phyloP scores from a whole-genome alignment of 371 early-diverging fungal species.

The Mortierella sp. region DNA sequence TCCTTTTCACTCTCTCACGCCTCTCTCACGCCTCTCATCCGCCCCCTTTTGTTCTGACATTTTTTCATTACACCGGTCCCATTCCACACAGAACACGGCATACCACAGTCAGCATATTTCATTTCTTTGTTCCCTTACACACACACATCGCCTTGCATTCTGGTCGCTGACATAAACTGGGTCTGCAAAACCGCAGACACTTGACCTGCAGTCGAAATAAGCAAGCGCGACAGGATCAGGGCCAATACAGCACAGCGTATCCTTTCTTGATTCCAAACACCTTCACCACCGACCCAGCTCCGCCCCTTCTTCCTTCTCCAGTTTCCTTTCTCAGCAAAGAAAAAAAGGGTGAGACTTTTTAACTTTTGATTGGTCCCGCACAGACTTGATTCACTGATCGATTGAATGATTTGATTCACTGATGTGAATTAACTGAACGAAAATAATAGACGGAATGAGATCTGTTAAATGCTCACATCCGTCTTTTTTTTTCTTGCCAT shows the following conservation, averaged over 20 bases:
- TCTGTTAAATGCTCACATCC: background rate
- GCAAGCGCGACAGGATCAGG: background rate
- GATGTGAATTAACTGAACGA: background rate
- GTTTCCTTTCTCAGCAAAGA: background rate
- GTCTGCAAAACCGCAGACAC: background rate
- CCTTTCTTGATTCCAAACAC: background rate
- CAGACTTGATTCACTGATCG: background rate
- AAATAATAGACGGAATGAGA: background rate
- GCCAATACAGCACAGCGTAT: background rate
- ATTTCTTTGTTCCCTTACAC: background rate
- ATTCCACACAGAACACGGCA: background rate
- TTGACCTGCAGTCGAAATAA: background rate
- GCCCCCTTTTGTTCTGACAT: too few relatives aligned
- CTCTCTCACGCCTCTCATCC: too few relatives aligned
- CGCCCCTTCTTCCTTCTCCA: background rate
- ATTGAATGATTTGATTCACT: background rate
- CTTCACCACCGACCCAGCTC: too few relatives aligned
- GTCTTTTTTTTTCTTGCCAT: background rate
- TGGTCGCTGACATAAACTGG: background rate
- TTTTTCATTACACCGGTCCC: too few relatives aligned
- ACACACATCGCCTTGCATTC: background rate
- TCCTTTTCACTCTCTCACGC: too few relatives aligned
- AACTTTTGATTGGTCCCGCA: background rate
- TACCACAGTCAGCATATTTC: background rate
- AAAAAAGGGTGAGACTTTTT: constrained; percentile 12